Evolutionary conservation across 2,329 filamentous ascomycete genomes (phyloP).

Genomic region (Cladosporium sphaerospermum): DNA sequence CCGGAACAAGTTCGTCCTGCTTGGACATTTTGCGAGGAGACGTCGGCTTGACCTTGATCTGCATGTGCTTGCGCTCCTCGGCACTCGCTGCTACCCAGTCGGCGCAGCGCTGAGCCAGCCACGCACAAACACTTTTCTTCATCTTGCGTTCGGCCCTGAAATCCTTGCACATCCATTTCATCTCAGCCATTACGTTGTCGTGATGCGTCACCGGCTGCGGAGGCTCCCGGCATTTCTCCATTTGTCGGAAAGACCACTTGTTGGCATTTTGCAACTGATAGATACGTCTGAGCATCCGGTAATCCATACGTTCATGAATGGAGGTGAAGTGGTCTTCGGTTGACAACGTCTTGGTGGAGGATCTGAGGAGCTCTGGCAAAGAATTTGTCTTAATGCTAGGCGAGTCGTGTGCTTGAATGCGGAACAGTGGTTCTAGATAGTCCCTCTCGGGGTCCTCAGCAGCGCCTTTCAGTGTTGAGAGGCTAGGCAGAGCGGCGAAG

Average conservation of each 20-base stretch:
- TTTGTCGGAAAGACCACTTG: constrained; percentile 86
- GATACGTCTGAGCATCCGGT: constrained; percentile 75
- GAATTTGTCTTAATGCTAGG: constrained; percentile 45
- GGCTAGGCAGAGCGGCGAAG: constrained; percentile 18
- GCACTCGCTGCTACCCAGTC: constrained; percentile 66
- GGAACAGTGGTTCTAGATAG: constrained; percentile 58
- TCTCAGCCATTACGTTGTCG: constrained; percentile 82
- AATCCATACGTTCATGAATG: constrained; percentile 80
- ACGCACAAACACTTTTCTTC: constrained; percentile 77
- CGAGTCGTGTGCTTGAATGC: constrained; percentile 50
- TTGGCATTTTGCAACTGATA: constrained; percentile 87
- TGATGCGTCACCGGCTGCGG: constrained; percentile 69
- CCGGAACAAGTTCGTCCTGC: constrained; percentile 18
- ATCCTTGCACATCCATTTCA: constrained; percentile 97
- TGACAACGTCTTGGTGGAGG: constrained; percentile 82
- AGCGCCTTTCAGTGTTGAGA: constrained; percentile 39
- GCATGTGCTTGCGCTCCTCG: constrained; percentile 60
- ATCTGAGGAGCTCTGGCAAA: constrained; percentile 66
- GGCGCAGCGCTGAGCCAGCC: constrained; percentile 74
- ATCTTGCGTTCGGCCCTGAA: constrained; percentile 91
- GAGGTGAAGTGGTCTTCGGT: constrained; percentile 79
- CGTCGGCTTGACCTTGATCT: constrained; percentile 54
- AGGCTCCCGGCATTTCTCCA: constrained; percentile 78
- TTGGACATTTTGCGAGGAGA: constrained; percentile 18
- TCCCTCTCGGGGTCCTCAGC: constrained; percentile 46